Evolutionary conservation across 805 yeast genomes (phyloP).

Genomic region (Ogataea zsoltii): DNA sequence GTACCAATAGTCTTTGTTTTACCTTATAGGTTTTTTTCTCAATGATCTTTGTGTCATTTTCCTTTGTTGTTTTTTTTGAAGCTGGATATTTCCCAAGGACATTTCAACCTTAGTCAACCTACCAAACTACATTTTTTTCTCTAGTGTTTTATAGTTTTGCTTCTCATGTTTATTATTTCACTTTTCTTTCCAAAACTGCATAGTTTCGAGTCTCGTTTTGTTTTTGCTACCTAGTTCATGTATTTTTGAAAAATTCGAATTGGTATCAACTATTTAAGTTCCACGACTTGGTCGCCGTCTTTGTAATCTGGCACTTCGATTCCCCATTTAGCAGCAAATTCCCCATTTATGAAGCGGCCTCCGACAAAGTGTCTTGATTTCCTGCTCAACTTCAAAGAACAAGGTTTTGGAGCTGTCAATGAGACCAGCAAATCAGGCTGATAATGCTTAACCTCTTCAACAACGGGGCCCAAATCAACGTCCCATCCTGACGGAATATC

Average conservation of each 20-base stretch:
- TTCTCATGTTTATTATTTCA: slow-evolving; percentile 11
- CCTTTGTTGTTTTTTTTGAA: slow-evolving; percentile 2
- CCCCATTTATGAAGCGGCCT: slow-evolving; percentile 75
- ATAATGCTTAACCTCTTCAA: slow-evolving; percentile 33
- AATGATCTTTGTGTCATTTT: background rate
- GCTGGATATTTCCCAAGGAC: slow-evolving; percentile 1
- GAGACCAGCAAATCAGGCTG: slow-evolving; percentile 73
- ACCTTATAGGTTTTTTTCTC: background rate
- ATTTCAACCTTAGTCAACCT: background rate
- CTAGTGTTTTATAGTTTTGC: slow-evolving; percentile 7
- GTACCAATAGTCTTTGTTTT: slow-evolving; percentile 9
- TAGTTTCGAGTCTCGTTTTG: background rate
- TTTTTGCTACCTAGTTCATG: background rate
- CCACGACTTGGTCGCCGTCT: slow-evolving; percentile 57
- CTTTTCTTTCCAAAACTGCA: slow-evolving; percentile 4
- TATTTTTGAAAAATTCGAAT: too few species aligned
- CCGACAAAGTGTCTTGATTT: slow-evolving; percentile 74
- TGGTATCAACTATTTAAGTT: slow-evolving; percentile 15
- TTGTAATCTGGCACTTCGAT: slow-evolving; percentile 64
- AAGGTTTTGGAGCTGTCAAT: slow-evolving; percentile 93
- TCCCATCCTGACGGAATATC: slow-evolving; percentile 98
- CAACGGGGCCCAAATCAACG: slow-evolving; percentile 79
- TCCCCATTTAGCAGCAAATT: slow-evolving; percentile 71
- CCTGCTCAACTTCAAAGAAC: slow-evolving; percentile 52
- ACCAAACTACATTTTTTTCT: background rate